These are phyloP conservation scores for Geum urbanum DNA, from an alignment of 306 rosid genomes.

Conservation along the genomic window DNA sequence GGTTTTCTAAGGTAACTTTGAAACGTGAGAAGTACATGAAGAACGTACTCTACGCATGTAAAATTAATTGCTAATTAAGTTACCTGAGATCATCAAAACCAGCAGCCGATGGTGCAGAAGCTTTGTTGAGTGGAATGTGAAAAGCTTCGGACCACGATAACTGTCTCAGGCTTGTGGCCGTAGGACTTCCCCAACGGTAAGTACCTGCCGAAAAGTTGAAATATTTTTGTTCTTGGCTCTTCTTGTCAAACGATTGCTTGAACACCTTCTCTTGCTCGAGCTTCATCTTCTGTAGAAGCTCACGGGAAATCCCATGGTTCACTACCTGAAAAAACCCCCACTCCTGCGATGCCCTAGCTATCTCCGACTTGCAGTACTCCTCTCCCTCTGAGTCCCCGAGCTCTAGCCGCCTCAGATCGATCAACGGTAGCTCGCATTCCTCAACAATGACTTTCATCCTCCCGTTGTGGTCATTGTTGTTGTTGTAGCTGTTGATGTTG, in stretches of 20 bases:
- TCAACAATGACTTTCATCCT: constrained; percentile 20
- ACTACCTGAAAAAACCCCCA: constrained; percentile 96
- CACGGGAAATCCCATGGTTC: constrained; percentile 70
- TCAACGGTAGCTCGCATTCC: constrained; percentile 80
- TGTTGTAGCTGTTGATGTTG: too few relatives aligned
- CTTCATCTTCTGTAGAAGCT: constrained; percentile 47
- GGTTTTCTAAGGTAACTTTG: too few relatives aligned
- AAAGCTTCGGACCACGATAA: constrained; percentile 94
- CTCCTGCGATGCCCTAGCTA: constrained; percentile 71
- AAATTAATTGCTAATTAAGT: neutral
- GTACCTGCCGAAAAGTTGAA: constrained; percentile 69
- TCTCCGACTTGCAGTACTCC: constrained; percentile 57
- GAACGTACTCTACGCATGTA: too few relatives aligned
- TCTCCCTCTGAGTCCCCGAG: constrained; percentile 26
- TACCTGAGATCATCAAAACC: constrained; percentile 50
- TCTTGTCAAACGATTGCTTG: constrained; percentile 54
- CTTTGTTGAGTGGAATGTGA: constrained; percentile 64
- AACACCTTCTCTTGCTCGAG: constrained; percentile 58
- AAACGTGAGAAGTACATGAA: too few relatives aligned
- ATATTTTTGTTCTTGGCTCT: constrained; percentile 46
- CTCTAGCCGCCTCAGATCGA: constrained; percentile 48
- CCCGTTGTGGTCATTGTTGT: neutral
- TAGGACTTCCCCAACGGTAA: constrained; percentile 91
- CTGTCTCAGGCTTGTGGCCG: constrained; percentile 60
- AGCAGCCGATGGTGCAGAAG: constrained; percentile 25